A percentile compares a stretch with the other conserved stretches of the same genome.
Conservation (phyloP, 352 stramenopile genomes). For the Pilasporangium apinafurcum region DNA sequence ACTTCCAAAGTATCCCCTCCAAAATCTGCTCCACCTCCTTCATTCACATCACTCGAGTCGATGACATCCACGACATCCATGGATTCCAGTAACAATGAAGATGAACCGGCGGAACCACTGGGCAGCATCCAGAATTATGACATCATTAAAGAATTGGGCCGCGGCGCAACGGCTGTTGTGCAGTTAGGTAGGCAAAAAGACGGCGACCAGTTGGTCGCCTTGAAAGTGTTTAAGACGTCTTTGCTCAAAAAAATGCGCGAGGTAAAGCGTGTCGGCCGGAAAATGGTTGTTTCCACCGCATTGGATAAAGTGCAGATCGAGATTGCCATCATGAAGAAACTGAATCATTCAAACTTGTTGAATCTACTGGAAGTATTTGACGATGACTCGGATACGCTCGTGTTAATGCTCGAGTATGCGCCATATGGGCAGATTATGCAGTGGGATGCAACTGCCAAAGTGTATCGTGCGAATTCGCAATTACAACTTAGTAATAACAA, state of each 20-base stretch:
- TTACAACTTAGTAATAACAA: slow-evolving; percentile 2
- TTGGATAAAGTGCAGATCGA: slow-evolving; percentile 85
- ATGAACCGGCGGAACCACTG: slow-evolving; percentile 7
- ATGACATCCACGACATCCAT: slow-evolving; percentile 25
- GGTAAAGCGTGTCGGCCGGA: slow-evolving; percentile 69
- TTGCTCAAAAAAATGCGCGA: slow-evolving; percentile 84
- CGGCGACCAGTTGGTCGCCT: slow-evolving; percentile 49
- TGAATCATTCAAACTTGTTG: slow-evolving; percentile 69
- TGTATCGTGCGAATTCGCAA: slow-evolving; percentile 37
- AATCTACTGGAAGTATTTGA: slow-evolving; percentile 82
- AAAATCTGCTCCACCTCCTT: not conserved
- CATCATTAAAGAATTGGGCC: slow-evolving; percentile 72
- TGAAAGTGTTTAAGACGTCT: slow-evolving; percentile 86
- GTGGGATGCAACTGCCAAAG: slow-evolving; percentile 49
- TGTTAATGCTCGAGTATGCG: slow-evolving; percentile 84
- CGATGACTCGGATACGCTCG: slow-evolving; percentile 75
- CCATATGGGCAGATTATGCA: slow-evolving; percentile 80
- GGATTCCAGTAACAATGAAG: slow-evolving; percentile 29
- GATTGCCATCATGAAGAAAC: slow-evolving; percentile 89
- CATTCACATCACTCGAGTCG: slow-evolving; percentile 23
- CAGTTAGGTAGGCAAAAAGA: slow-evolving; percentile 66
- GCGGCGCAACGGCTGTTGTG: slow-evolving; percentile 71
- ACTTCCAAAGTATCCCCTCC: not conserved
- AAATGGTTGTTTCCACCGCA: slow-evolving; percentile 83
- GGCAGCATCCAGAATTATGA: slow-evolving; percentile 73